phyloP scores from a whole-genome alignment of 306 rosid species.

The Prunus mume region DNA sequence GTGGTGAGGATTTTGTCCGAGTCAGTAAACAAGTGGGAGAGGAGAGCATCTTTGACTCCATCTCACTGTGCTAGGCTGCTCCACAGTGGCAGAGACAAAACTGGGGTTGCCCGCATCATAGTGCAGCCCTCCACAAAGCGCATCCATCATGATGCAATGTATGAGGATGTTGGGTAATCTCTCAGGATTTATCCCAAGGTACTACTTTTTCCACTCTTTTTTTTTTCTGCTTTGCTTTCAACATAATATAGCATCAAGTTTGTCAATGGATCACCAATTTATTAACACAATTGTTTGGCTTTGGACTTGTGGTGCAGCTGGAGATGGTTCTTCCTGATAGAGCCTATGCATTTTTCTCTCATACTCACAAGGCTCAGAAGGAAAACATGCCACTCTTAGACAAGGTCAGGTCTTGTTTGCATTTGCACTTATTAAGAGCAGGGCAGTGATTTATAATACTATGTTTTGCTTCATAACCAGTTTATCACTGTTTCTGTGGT shows the following conservation, averaged over 20 bases:
- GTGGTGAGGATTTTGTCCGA: conserved; percentile 81
- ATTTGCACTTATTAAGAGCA: conserved; percentile 5
- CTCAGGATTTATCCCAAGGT: conserved; percentile 81
- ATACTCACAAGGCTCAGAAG: conserved; percentile 92
- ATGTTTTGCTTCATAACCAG: conserved; percentile 1
- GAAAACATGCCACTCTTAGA: conserved; percentile 90
- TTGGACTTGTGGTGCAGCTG: conserved; percentile 46
- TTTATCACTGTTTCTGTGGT: conserved; percentile 2
- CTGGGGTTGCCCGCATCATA: conserved; percentile 63
- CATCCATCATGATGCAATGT: conserved; percentile 70
- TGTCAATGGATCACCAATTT: neutral
- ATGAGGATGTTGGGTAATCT: conserved; percentile 83
- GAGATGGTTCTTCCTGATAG: conserved; percentile 87
- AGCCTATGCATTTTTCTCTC: conserved; percentile 92
- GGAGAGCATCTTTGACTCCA: conserved; percentile 84
- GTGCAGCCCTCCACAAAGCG: conserved; percentile 89
- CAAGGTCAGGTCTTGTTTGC: conserved; percentile 40
- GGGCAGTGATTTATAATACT: conserved; percentile 1
- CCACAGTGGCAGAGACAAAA: conserved; percentile 43
- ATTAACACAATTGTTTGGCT: neutral
- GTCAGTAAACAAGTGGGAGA: conserved; percentile 85
- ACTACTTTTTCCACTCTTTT: neutral
- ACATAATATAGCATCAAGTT: neutral
- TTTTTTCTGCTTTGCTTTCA: neutral
- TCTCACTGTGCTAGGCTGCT: conserved; percentile 88